Conservation (phyloP, 768 basidiomycete species). For the Boletus reticuloceps region DNA sequence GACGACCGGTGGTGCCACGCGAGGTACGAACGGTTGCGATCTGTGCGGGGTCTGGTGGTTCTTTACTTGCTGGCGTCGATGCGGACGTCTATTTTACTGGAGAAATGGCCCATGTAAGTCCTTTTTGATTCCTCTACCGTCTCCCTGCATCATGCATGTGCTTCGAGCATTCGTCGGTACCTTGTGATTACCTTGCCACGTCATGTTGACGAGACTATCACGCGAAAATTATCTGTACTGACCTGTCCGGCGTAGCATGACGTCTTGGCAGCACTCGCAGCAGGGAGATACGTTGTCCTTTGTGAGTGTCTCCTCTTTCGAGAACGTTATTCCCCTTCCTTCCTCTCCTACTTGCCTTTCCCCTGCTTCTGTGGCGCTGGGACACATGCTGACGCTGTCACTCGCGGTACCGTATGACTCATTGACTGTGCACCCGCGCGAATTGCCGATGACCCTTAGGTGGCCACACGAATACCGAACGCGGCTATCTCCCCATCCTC, state of each 20-base stretch:
- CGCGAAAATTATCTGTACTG: not conserved
- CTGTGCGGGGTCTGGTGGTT: slow-evolving; percentile 88
- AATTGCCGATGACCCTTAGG: slow-evolving; percentile 42
- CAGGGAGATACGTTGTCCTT: slow-evolving; percentile 77
- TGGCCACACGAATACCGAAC: slow-evolving; percentile 94
- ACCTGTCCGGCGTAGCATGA: slow-evolving; percentile 62
- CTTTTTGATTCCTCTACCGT: slow-evolving; percentile 11
- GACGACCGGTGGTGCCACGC: slow-evolving; percentile 39
- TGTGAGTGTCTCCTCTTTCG: slow-evolving; percentile 48
- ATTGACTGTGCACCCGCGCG: slow-evolving; percentile 1
- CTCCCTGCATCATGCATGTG: slow-evolving; percentile 2
- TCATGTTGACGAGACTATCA: slow-evolving; percentile 3
- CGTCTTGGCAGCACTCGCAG: slow-evolving; percentile 75
- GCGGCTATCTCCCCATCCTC: slow-evolving; percentile 82
- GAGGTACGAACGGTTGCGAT: slow-evolving; percentile 69
- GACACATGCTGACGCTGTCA: slow-evolving; percentile 5
- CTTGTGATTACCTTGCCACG: slow-evolving; percentile 6
- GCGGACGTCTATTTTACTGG: slow-evolving; percentile 93
- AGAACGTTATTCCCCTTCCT: not conserved
- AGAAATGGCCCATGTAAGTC: slow-evolving; percentile 83
- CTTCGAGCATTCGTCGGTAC: not conserved
- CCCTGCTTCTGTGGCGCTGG: slow-evolving; percentile 13
- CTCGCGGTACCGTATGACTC: slow-evolving; percentile 14
- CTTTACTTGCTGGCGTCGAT: slow-evolving; percentile 63
- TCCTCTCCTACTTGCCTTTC: not conserved